phyloP scores from a whole-genome alignment of 495 filamentous ascomycete species.

The Daldinia loculata region DNA sequence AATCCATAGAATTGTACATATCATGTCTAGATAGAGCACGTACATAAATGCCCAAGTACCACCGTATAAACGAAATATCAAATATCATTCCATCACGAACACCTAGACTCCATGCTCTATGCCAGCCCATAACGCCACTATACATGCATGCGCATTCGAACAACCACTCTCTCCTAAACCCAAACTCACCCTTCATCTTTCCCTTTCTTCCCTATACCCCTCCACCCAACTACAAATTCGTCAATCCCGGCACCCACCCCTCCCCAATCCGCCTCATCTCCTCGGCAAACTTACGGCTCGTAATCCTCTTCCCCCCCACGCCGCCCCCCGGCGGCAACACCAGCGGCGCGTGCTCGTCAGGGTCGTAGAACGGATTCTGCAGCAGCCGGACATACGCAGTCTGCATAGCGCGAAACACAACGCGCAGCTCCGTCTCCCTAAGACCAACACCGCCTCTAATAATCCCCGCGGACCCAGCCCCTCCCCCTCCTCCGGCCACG shows the following conservation, averaged over 20 bases:
- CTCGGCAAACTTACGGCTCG: constrained; percentile 77
- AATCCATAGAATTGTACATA: constrained; percentile 4
- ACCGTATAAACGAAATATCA: constrained; percentile 10
- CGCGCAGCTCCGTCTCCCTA: constrained; percentile 81
- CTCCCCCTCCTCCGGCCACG: constrained; percentile 15
- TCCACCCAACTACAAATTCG: constrained; percentile 43
- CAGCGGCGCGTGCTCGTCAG: constrained; percentile 74
- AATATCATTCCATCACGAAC: constrained; percentile 13
- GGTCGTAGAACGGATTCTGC: constrained; percentile 94
- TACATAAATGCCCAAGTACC: constrained; percentile 4
- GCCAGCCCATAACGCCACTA: constrained; percentile 30
- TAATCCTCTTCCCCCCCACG: constrained; percentile 72
- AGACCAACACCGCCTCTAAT: constrained; percentile 36
- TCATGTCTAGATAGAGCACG: constrained; percentile 14
- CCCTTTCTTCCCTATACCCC: background rate
- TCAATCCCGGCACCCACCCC: constrained; percentile 66
- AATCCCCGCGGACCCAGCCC: background rate
- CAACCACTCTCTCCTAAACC: background rate
- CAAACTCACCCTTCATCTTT: background rate
- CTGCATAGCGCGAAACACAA: constrained; percentile 88
- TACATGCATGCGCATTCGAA: constrained; percentile 11
- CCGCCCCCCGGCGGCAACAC: constrained; percentile 44
- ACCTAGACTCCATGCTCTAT: constrained; percentile 40
- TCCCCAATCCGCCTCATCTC: constrained; percentile 89
- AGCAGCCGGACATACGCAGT: constrained; percentile 87